Percentiles rank a stretch among this genome's conserved stretches.
Evolutionary conservation across 2,329 filamentous ascomycete species (phyloP).

Genomic region (Septoria petroselini): DNA sequence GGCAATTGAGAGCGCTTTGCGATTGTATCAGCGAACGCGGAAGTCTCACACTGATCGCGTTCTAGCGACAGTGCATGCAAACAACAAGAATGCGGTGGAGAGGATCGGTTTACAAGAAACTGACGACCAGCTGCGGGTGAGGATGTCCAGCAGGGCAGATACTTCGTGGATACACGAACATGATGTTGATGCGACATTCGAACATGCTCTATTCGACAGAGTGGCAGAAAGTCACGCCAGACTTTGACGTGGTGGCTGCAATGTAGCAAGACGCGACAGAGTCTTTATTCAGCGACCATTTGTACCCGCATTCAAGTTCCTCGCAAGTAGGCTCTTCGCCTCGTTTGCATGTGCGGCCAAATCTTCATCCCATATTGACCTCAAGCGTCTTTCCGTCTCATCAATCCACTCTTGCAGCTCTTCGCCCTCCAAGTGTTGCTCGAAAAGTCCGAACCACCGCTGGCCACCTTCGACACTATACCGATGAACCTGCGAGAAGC

Average conservation of each 20-base stretch:
- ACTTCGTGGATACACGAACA: conserved; percentile 34
- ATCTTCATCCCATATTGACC: conserved; percentile 31
- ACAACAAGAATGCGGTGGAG: conserved; percentile 26
- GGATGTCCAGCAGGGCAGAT: conserved; percentile 27
- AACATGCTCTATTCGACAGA: not conserved
- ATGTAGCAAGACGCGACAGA: no score
- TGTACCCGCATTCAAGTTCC: not conserved
- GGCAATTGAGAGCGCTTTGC: conserved; percentile 25
- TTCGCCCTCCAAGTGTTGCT: conserved; percentile 20
- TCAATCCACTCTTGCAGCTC: conserved; percentile 24
- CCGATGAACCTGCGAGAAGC: conserved; percentile 21
- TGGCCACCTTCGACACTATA: conserved; percentile 23
- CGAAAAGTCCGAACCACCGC: conserved; percentile 22
- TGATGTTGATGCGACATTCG: conserved; percentile 28
- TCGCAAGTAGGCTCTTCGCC: conserved; percentile 14
- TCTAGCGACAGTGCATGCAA: conserved; percentile 27
- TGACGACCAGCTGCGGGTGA: conserved; percentile 29
- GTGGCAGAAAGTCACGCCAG: not conserved
- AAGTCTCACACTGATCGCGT: conserved; percentile 39
- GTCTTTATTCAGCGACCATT: no score
- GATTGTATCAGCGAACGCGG: conserved; percentile 38
- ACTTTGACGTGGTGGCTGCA: not conserved
- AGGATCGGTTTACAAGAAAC: conserved; percentile 25
- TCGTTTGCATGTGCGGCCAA: conserved; percentile 26
- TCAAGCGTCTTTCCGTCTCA: conserved; percentile 21